Evolutionary conservation across 1,139 yeast species (phyloP).

Genomic region (Blastobotrys proliferans): DNA sequence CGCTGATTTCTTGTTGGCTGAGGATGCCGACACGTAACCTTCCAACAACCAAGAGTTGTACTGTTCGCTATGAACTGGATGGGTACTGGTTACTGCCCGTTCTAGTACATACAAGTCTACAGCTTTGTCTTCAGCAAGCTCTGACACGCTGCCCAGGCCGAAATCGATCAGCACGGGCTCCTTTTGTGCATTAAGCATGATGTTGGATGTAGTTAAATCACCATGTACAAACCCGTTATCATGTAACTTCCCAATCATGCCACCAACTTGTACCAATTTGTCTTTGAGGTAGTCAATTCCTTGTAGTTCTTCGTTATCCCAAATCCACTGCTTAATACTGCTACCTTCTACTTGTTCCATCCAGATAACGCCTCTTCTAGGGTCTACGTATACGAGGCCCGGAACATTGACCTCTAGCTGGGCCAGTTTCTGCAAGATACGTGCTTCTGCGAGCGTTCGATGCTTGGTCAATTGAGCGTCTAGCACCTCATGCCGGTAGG

Average conservation of each 20-base stretch:
- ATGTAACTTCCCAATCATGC: constrained; percentile 68
- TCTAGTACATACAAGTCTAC: constrained; percentile 94
- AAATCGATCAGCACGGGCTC: constrained; percentile 78
- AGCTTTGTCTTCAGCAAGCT: constrained; percentile 85
- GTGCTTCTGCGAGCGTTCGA: constrained; percentile 80
- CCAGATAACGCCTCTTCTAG: constrained; percentile 79
- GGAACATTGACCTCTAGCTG: constrained; percentile 61
- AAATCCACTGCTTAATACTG: constrained; percentile 36
- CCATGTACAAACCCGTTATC: constrained; percentile 83
- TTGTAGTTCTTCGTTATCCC: constrained; percentile 34
- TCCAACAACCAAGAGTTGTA: constrained; percentile 69
- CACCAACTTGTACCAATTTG: constrained; percentile 50
- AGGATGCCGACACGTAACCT: constrained; percentile 51
- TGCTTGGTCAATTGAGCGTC: constrained; percentile 74
- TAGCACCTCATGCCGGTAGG: constrained; percentile 80
- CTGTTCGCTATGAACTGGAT: constrained; percentile 62
- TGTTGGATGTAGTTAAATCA: constrained; percentile 88
- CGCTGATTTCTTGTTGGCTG: constrained; percentile 27
- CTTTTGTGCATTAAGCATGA: constrained; percentile 46
- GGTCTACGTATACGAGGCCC: constrained; percentile 63
- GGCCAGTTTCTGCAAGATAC: constrained; percentile 61
- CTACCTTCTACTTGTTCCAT: constrained; percentile 65
- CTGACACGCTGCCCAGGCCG: constrained; percentile 79
- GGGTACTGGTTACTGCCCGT: constrained; percentile 87
- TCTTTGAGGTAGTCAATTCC: constrained; percentile 26